A percentile compares a stretch with the other conserved stretches of the same genome.
These are phyloP conservation scores for Trametes punicea DNA, from an alignment of 768 basidiomycete genomes.

Conservation along the genomic window DNA sequence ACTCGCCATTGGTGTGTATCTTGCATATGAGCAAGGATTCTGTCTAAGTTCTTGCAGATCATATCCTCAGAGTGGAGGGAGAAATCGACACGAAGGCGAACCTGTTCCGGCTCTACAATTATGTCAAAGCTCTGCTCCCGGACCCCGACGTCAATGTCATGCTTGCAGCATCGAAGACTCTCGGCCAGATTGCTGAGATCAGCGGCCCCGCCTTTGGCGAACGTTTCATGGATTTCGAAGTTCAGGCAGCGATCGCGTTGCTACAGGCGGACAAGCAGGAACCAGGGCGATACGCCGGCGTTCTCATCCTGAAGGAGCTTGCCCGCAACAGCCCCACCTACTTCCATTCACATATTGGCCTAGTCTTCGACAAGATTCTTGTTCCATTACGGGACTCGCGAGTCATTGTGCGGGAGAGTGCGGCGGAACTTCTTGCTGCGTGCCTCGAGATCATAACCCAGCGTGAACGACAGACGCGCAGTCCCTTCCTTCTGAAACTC, in stretches of 20 bases:
- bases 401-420: slow-evolving; percentile 88
- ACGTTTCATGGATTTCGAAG: slow-evolving; percentile 85
- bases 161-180: slow-evolving; percentile 89
- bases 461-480: slow-evolving; percentile 65
- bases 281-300: slow-evolving; percentile 86
- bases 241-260: slow-evolving; percentile 77
- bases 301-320: slow-evolving; percentile 90
- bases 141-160: slow-evolving; percentile 91
- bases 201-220: slow-evolving; percentile 84
- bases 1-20: slow-evolving; percentile 72
- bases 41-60: slow-evolving; percentile 41
- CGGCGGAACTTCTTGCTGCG: slow-evolving; percentile 89
- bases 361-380: slow-evolving; percentile 91
- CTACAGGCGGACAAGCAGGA: slow-evolving; percentile 75
- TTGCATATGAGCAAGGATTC: not conserved
- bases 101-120: slow-evolving; percentile 86
- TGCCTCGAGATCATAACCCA: slow-evolving; percentile 85
- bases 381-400: slow-evolving; percentile 86
- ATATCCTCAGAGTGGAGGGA: slow-evolving; percentile 77
- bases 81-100: slow-evolving; percentile 77
- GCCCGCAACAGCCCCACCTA: slow-evolving; percentile 84
- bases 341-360: slow-evolving; percentile 83
- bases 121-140: slow-evolving; percentile 89
- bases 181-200: slow-evolving; percentile 82
- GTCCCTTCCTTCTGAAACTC: slow-evolving; percentile 73